phyloP scores from a whole-genome alignment of 2,329 filamentous ascomycete genomes.

The Talaromyces amestolkiae region DNA sequence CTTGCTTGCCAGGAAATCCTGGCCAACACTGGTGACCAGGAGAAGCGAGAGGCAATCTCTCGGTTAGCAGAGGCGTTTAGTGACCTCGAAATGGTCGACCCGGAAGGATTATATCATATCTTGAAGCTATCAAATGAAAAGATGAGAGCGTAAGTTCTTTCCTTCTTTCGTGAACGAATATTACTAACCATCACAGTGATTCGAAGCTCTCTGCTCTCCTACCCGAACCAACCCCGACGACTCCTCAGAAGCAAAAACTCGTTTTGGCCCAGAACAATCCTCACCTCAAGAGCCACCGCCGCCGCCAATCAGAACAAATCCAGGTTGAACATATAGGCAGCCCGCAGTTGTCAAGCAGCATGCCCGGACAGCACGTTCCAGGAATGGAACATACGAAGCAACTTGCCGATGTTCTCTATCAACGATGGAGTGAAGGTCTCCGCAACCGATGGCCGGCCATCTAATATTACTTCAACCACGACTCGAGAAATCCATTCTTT shows the following conservation, averaged over 20 bases:
- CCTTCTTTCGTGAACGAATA: background rate
- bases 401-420: slow-evolving; percentile 85
- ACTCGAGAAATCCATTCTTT: slow-evolving; percentile 19
- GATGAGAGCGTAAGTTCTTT: slow-evolving; percentile 51
- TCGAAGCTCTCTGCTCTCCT: slow-evolving; percentile 41
- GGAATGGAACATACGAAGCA: slow-evolving; percentile 93
- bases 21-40: slow-evolving; percentile 67
- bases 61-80: slow-evolving; percentile 83
- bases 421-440: slow-evolving; percentile 83
- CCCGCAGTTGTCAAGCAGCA: slow-evolving; percentile 37
- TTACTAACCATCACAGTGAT: slow-evolving; percentile 29
- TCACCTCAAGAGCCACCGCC: slow-evolving; percentile 74
- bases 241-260: slow-evolving; percentile 61
- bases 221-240: slow-evolving; percentile 37
- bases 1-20: slow-evolving; percentile 80
- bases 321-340: slow-evolving; percentile 37
- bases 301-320: slow-evolving; percentile 55
- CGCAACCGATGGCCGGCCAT: slow-evolving; percentile 63
- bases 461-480: slow-evolving; percentile 17
- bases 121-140: slow-evolving; percentile 74
- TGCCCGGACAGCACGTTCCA: slow-evolving; percentile 58
- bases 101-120: slow-evolving; percentile 84
- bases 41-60: slow-evolving; percentile 81
- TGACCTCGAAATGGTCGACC: slow-evolving; percentile 79
- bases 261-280: slow-evolving; percentile 79